A percentile compares a stretch with the other conserved stretches of the same genome.
phyloP scores from a whole-genome alignment of 805 yeast species.

The Ogataea thermomethanolica region DNA sequence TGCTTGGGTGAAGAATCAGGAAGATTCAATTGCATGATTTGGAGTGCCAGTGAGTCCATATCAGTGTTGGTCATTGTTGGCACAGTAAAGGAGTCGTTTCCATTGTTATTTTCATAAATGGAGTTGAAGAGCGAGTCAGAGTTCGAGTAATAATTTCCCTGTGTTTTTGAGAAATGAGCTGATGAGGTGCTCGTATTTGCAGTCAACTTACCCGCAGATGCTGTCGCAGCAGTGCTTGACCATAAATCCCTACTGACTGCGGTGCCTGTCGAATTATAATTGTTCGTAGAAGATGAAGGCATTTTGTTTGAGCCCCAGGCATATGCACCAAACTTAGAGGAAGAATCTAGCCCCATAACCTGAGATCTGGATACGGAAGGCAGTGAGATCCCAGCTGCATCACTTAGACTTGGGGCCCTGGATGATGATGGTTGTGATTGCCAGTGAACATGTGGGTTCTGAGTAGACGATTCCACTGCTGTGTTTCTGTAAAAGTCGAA shows the following conservation, averaged over 20 bases:
- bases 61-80: slow-evolving; percentile 20
- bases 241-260: slow-evolving; percentile 18
- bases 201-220: slow-evolving; percentile 14
- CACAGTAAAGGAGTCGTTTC: slow-evolving; percentile 10
- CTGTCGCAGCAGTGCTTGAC: slow-evolving; percentile 18
- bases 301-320: slow-evolving; percentile 17
- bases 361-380: slow-evolving; percentile 5
- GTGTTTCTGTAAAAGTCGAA: slow-evolving; percentile 15
- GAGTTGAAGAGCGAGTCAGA: slow-evolving; percentile 16
- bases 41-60: slow-evolving; percentile 29
- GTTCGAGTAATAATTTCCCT: slow-evolving; percentile 12
- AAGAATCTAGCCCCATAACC: slow-evolving; percentile 10
- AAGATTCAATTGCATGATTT: slow-evolving; percentile 24
- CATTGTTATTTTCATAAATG: slow-evolving; percentile 11
- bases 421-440: slow-evolving; percentile 10
- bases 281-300: slow-evolving; percentile 14
- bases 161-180: slow-evolving; percentile 11
- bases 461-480: slow-evolving; percentile 7
- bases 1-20: slow-evolving; percentile 10
- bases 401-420: slow-evolving; percentile 7
- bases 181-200: slow-evolving; percentile 12
- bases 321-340: slow-evolving; percentile 13
- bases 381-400: slow-evolving; percentile 4
- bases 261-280: slow-evolving; percentile 6
- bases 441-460: slow-evolving; percentile 10